These are phyloP conservation scores for Aegle marmelos DNA, from an alignment of 345 rosid genomes.

Conservation along the genomic window DNA sequence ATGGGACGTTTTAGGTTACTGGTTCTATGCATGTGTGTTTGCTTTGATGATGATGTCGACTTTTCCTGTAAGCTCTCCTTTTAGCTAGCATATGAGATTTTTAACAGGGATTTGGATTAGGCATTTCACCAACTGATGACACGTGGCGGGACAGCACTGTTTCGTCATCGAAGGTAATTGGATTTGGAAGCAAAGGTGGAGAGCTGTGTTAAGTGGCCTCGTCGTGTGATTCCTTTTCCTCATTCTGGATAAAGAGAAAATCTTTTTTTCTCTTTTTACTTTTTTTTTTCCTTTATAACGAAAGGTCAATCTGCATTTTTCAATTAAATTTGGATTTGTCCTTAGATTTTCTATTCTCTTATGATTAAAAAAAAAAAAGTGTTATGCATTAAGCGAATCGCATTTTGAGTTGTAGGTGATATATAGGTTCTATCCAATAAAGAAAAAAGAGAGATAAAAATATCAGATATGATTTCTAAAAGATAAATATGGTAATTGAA, in stretches of 20 bases:
- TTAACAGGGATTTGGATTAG: constrained; percentile 7
- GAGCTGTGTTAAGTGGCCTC: constrained; percentile 9
- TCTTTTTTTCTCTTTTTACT: background rate
- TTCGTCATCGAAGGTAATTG: background rate
- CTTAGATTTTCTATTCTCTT: background rate
- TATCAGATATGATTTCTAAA: too few species aligned
- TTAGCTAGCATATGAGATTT: too few species aligned
- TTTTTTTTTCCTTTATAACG: background rate
- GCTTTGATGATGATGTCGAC: background rate
- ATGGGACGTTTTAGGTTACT: background rate
- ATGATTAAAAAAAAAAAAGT: background rate
- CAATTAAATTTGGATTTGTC: background rate
- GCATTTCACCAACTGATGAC: constrained; percentile 9
- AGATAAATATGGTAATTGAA: too few species aligned
- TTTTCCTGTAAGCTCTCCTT: background rate
- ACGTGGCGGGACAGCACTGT: constrained; percentile 18
- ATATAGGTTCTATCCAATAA: background rate
- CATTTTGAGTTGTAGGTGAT: background rate
- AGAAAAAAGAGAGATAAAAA: too few species aligned
- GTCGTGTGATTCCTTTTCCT: constrained; percentile 14
- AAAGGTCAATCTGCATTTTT: background rate
- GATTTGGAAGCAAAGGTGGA: constrained; percentile 30
- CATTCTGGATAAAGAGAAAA: constrained; percentile 6
- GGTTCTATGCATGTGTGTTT: background rate
- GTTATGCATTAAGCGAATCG: background rate